Evolutionary conservation across 495 filamentous ascomycete species (phyloP), one percentile per base, ranked within the genome.

Genomic region (Chaetomium cochliodes): DNA sequence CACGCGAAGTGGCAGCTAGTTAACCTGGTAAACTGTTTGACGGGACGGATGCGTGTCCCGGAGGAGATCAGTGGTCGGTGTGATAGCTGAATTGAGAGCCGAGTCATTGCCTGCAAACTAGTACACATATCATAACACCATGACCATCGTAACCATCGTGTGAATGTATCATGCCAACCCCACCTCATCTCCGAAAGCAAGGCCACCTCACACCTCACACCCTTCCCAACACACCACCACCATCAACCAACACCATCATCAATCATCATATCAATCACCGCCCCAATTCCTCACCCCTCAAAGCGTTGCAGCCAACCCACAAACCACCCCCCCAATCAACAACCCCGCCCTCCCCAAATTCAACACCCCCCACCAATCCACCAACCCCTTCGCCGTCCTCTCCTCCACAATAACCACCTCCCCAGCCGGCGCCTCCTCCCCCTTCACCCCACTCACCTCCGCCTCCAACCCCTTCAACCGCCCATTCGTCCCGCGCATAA

Each of bases 321-420:
- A 53, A 25, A 69, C 59, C 11, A 60, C 58, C 33, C 65, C 61
- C 15, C 53, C 64, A 23, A 41, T 33, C 49, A 77, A 51, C 68
- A 82, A 62, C 42, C 70, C 58, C 13, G 75, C 70, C 65, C 83
- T 70, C 8, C 74, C 80, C 51, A 86, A 53, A 70, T 86, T 86
- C 70, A 84, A 59, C 58, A 74, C 74, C n/a, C 74, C 84, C 84
- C 84, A 88, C 58, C 69, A 68, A 71, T 86, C 82, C 2, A 88
- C 71, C 67, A 86, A 66, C 37, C 69, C 74, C 67, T 84, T 78
- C 37, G 77, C 72, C 2, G 74, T 74, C 56, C 23, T 42, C 62
- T 54, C 61, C 65, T 62, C 57, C 9, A n/a, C 28, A 2, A 52
- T 56, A 56, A 22, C 60, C 16, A 46, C 57, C 66, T 3, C 47